phyloP scores from a whole-genome alignment of 2,329 filamentous ascomycete genomes.

The Aspergillus versicolor region DNA sequence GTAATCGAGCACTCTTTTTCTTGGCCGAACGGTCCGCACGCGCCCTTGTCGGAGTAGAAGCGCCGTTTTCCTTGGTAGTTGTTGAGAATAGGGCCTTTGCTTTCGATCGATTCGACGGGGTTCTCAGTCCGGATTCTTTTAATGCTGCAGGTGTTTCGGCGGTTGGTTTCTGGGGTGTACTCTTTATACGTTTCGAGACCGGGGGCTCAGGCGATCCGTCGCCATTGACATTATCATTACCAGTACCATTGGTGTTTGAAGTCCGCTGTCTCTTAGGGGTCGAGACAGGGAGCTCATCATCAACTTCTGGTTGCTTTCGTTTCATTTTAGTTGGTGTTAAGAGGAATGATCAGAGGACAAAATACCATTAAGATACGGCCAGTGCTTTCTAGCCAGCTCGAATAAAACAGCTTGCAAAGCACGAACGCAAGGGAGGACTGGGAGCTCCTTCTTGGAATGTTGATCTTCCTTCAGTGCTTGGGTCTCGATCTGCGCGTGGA shows the following conservation, averaged over 20 bases:
- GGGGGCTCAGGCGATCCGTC: constrained; percentile 25
- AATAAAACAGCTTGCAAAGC: constrained; percentile 1
- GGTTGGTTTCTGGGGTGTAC: constrained; percentile 34
- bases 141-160: constrained; percentile 27
- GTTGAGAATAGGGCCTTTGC: constrained; percentile 42
- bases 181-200: constrained; percentile 27
- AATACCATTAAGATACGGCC: constrained; percentile 31
- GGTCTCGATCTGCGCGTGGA: constrained; percentile 18
- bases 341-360: constrained; percentile 11
- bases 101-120: constrained; percentile 38
- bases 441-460: constrained; percentile 14
- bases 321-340: constrained; percentile 36
- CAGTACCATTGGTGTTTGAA: constrained; percentile 24
- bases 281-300: constrained; percentile 34
- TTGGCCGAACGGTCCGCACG: constrained; percentile 80
- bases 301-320: constrained; percentile 42
- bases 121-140: constrained; percentile 37
- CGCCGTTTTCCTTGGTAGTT: constrained; percentile 33
- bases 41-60: constrained; percentile 61
- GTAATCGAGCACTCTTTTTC: constrained; percentile 74
- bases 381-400: background rate
- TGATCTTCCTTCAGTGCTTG: constrained; percentile 10
- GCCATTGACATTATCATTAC: constrained; percentile 26
- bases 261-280: constrained; percentile 42
- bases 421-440: constrained; percentile 25